Evolutionary conservation across 768 basidiomycete genomes (phyloP), one percentile per base, ranked within the genome.

Genomic region (Trichaptum fuscoviolaceum): DNA sequence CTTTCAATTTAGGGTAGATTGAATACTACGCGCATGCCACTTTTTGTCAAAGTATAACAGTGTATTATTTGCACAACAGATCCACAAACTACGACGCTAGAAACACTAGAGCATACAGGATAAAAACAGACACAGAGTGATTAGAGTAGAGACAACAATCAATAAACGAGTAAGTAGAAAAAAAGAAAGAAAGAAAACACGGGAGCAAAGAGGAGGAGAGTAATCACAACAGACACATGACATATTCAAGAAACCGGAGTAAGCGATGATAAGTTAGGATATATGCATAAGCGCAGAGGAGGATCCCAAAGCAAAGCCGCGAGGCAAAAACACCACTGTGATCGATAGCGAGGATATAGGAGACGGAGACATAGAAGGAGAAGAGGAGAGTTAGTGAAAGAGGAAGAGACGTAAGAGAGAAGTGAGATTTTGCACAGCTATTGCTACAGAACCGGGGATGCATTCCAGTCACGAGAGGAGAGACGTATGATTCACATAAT

Each of bases 241-340:
- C 42, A 52, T 52, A 52, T 5, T 52, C 42, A 52, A 52, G 42
- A 52, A 52, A 52, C 42, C 42, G 15, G 15, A 52, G 42, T 52
- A 52, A 52, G 42, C 42, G 42, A 52, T 52, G 42, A 52, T 52
- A 52, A 52, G 42, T 52, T 52, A 52, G 42, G 42, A 52, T 52
- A 52, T 52, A 52, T 12, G 42, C n/a, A n/a, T n/a, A n/a, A 52
- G 42, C 20, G 42, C 20, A 12, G 5, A 52, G 42, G 20, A 52
- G 17, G 42, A 52, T 52, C 42, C 12, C 42, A 52, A 20, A 52
- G 42, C 42, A 52, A n/a, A 30, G 30, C 8, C 30, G 8, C 30
- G 30, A 30, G n/a, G n/a, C 30, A 52, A 4, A 12, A 52, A 12
- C 42, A 52, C 35, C 15, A 52, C 20, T 52, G 5, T 52, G 8